Evolutionary conservation across 2,329 filamentous ascomycete species (phyloP), one percentile per base, ranked within the genome.

Genomic region (Penicillium sp.): DNA sequence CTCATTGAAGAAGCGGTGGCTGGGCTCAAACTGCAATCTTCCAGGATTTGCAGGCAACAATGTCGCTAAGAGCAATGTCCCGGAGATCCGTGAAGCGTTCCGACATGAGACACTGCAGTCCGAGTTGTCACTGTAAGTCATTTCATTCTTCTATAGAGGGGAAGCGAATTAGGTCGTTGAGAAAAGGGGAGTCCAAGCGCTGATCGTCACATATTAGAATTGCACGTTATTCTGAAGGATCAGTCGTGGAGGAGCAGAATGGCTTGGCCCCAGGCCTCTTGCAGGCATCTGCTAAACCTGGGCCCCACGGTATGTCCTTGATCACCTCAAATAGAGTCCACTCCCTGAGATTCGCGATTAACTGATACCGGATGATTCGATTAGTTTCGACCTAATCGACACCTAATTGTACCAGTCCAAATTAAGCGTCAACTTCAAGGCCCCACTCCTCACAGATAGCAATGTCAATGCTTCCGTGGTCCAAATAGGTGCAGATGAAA

Each of bases 51-150:
- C 84, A 54, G 95, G 95, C 14, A 99, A 99, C 65, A 88, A 89
- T 63, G 95, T 98, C 84, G 89, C 90, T 51, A 97, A 98, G 78
- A 96, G 92, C 58, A 99, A 99, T 71, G 91, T 99, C 8, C 95
- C 95, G 3, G 92, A 97, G 74, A 89, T 96, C 59, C 85, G 95
- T 54, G 91, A 96, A 72, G 90, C 91, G 49, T 99, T 96, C 72
- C 83, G 95, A 55, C 87, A 96, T 67, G 89, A 96, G 68, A 98
- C 93, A 0, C 80, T 96, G 67, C 77, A 88, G 54, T 89, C 93
- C 68, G 95, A 99, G 76, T 82, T 91, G 67, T 84, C 88, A 50
- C 90, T 98, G 93, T 93, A 79, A 82, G 77, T 68, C 46, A 48
- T 37, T 16, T 1, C 27, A 31, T n/a, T 19, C 5, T n/a, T 65